Evolutionary conservation across 257 asterid genomes (phyloP).

Genomic region (Scutellaria barbata): DNA sequence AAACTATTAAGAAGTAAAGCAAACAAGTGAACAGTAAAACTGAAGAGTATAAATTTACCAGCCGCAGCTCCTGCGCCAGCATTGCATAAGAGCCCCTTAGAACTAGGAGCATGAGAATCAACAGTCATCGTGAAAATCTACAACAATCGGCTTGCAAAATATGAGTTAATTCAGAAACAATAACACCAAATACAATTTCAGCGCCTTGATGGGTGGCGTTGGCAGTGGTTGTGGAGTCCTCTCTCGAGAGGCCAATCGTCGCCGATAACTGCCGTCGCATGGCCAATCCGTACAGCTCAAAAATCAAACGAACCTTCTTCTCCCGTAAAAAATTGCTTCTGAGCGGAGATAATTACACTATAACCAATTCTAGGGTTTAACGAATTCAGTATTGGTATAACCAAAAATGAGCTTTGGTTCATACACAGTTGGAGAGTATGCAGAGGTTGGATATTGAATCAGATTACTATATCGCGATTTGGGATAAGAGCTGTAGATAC

Average conservation of each 20-base stretch:
- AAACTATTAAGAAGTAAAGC: background rate
- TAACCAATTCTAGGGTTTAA: constrained; percentile 31
- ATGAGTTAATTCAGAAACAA: constrained; percentile 20
- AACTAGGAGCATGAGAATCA: constrained; percentile 69
- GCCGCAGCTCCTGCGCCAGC: constrained; percentile 99
- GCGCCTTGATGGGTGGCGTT: constrained; percentile 39
- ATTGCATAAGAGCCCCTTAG: constrained; percentile 78
- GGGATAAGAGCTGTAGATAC: constrained; percentile 20
- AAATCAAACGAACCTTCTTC: constrained; percentile 33
- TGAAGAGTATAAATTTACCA: constrained; percentile 46
- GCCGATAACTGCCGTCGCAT: constrained; percentile 79
- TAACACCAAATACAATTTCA: constrained; percentile 19
- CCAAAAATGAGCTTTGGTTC: background rate
- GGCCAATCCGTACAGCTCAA: constrained; percentile 65
- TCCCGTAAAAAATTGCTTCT: constrained; percentile 4
- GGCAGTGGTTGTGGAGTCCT: constrained; percentile 52
- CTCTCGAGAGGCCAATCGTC: constrained; percentile 76
- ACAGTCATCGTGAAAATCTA: constrained; percentile 55
- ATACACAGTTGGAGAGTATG: background rate
- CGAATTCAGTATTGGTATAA: background rate
- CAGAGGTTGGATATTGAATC: constrained; percentile 46
- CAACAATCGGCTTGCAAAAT: constrained; percentile 36
- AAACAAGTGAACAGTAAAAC: background rate
- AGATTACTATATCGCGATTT: constrained; percentile 13
- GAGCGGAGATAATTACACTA: constrained; percentile 5